A percentile compares a stretch with the other conserved stretches of the same genome.
phyloP scores from a whole-genome alignment of 73 alveolate genomes.

The Tetrahymena thermophila region DNA sequence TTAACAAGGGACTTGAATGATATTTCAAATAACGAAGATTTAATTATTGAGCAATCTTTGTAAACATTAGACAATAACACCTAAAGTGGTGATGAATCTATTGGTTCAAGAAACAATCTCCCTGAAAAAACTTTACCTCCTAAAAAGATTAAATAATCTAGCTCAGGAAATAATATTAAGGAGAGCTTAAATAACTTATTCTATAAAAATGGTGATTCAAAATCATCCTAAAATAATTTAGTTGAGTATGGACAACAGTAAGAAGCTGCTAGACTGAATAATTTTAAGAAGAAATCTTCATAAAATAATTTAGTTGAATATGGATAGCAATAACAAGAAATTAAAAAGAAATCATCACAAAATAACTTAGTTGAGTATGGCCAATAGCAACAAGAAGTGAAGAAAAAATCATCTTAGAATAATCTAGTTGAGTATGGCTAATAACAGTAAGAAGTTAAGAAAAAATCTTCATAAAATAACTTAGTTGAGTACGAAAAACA shows the following conservation, averaged over 20 bases:
- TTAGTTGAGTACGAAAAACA: background rate
- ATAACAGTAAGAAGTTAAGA: background rate
- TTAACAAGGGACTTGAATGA: background rate
- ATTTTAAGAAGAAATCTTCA: background rate
- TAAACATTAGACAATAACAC: background rate
- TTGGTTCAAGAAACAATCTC: background rate
- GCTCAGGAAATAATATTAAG: background rate
- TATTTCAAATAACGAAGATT: background rate
- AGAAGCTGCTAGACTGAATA: background rate
- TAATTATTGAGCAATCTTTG: background rate
- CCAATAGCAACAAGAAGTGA: background rate
- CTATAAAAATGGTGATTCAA: background rate
- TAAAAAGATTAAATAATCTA: background rate
- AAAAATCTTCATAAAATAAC: background rate
- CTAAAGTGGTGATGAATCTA: background rate
- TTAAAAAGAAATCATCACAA: background rate
- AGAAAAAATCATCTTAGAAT: background rate
- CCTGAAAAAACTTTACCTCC: background rate
- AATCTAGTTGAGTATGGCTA: background rate
- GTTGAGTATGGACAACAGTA: background rate
- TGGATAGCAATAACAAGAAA: background rate
- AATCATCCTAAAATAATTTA: background rate
- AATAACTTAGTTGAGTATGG: background rate
- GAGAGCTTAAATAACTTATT: background rate
- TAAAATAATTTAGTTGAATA: background rate